phyloP scores from a whole-genome alignment of 2,329 filamentous ascomycete species.

The Rhynchosporium graminicola region DNA sequence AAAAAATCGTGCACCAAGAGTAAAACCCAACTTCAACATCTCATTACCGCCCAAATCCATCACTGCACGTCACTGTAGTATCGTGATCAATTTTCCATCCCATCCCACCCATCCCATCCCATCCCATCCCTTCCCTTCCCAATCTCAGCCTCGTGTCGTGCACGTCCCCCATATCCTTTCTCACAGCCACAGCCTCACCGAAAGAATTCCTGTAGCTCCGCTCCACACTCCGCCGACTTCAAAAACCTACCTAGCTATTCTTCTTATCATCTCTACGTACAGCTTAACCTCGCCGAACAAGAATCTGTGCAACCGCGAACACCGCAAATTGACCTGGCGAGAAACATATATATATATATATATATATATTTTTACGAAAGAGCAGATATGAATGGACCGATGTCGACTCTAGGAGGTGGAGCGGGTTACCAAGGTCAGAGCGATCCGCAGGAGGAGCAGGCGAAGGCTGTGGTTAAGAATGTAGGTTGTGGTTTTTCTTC shows the following conservation, averaged over 20 bases:
- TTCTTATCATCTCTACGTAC: background rate
- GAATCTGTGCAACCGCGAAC: background rate
- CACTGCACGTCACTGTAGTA: background rate
- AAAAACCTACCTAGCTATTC: background rate
- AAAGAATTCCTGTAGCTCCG: background rate
- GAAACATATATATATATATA: no score
- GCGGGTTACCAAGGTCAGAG: conserved; percentile 16
- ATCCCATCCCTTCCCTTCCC: background rate
- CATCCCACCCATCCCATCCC: background rate
- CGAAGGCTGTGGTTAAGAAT: conserved; percentile 38
- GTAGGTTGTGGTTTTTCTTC: conserved; percentile 29
- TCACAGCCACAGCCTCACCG: background rate
- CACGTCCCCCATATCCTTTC: background rate
- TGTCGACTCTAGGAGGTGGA: conserved; percentile 25
- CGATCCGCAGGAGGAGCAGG: conserved; percentile 34
- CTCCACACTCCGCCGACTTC: background rate
- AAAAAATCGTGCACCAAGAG: no score
- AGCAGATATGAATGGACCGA: conserved; percentile 34
- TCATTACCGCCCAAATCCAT: background rate
- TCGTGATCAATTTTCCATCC: no score
- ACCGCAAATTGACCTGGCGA: no score
- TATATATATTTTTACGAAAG: background rate
- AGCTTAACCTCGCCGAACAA: background rate
- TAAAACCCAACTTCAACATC: no score
- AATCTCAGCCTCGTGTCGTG: background rate